phyloP scores from a whole-genome alignment of 345 rosid species.

The Rhizophora apiculata region DNA sequence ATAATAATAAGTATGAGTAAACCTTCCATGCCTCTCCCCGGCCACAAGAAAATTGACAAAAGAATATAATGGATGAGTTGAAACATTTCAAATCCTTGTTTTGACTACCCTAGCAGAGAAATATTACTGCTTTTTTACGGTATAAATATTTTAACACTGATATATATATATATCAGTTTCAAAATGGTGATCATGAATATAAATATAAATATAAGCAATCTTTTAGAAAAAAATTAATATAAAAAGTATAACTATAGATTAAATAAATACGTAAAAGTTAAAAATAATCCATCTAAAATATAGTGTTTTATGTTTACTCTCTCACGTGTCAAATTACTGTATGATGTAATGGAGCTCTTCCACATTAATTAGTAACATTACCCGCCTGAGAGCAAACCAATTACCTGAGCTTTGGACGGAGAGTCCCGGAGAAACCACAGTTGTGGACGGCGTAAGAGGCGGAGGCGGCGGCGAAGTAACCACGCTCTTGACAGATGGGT shows the following conservation, averaged over 20 bases:
- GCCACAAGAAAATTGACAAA: neutral
- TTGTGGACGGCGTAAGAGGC: conserved; percentile 60
- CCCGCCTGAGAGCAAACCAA: neutral
- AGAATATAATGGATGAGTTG: neutral
- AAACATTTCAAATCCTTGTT: neutral
- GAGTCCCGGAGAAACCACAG: conserved; percentile 56
- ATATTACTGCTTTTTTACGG: no score
- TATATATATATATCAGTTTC: no score
- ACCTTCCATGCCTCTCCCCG: neutral
- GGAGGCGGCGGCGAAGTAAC: conserved; percentile 54
- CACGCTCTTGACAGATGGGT: neutral
- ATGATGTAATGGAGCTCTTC: no score
- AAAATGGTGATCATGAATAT: no score
- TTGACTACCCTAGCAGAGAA: conserved; percentile 5
- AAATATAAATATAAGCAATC: no score
- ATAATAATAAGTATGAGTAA: neutral
- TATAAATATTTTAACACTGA: no score
- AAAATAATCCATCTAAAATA: no score
- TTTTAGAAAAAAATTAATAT: no score
- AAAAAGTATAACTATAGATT: no score
- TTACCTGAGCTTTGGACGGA: conserved; percentile 72
- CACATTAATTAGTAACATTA: neutral
- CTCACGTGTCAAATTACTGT: no score
- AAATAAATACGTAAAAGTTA: no score
- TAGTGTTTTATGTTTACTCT: no score